phyloP scores from a whole-genome alignment of 345 rosid species.

The Populus ilicifolia region DNA sequence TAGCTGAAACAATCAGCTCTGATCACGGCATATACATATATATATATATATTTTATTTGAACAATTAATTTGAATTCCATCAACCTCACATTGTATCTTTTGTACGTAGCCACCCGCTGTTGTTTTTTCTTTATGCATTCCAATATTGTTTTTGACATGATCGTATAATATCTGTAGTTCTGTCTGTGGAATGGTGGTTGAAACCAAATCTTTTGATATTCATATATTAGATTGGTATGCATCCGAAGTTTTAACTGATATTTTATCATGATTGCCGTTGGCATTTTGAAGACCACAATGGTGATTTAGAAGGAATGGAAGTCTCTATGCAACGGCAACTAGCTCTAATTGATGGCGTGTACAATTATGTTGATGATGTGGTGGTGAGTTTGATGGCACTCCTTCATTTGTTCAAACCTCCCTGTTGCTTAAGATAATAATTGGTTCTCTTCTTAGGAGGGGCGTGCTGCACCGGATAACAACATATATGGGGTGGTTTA shows the following conservation, averaged over 20 bases:
- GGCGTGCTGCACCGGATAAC: constrained; percentile 61
- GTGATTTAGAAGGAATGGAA: constrained; percentile 99
- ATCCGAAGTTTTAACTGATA: neutral
- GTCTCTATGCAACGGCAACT: constrained; percentile 67
- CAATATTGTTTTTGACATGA: neutral
- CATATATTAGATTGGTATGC: neutral
- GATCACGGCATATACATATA: neutral
- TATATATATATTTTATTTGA: neutral
- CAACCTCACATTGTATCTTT: neutral
- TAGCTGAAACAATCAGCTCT: neutral
- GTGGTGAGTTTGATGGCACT: constrained; percentile 50
- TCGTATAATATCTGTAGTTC: neutral
- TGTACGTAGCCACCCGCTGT: neutral
- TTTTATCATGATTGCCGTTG: constrained; percentile 36
- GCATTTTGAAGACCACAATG: constrained; percentile 58
- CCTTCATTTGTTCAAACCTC: neutral
- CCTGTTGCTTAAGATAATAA: constrained; percentile 5
- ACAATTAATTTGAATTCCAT: neutral
- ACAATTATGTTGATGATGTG: constrained; percentile 77
- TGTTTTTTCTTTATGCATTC: neutral
- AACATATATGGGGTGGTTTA: constrained; percentile 60
- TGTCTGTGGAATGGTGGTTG: neutral
- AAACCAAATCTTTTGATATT: neutral
- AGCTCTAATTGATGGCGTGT: constrained; percentile 61
- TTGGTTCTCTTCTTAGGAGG: constrained; percentile 50